Conservation (phyloP, 2,329 filamentous ascomycete species). For the Didymella pinodella region DNA sequence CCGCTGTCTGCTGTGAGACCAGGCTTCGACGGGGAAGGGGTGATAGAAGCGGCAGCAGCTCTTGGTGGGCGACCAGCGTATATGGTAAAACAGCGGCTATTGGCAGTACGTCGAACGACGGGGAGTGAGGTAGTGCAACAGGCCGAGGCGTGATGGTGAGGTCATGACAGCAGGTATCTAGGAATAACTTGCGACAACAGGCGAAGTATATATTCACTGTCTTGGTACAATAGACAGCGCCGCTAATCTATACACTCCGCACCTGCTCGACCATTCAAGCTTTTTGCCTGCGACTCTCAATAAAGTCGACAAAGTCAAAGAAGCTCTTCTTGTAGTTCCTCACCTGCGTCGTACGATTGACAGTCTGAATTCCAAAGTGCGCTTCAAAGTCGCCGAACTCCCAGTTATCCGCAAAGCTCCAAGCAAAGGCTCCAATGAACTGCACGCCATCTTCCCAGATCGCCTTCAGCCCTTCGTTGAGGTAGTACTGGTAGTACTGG, state of each 20-base stretch:
- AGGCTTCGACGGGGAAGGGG: neutral
- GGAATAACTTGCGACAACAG: neutral
- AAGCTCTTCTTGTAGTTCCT: conserved; percentile 65
- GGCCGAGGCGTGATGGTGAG: conserved; percentile 1
- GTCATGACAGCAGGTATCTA: neutral
- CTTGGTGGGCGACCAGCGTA: neutral
- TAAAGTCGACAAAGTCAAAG: conserved; percentile 65
- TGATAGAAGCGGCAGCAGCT: neutral
- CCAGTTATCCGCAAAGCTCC: conserved; percentile 63
- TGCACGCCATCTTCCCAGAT: conserved; percentile 65
- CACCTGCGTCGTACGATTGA: conserved; percentile 62
- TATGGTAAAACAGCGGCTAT: neutral
- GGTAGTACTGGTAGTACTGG: conserved; percentile 63
- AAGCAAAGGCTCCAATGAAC: conserved; percentile 63
- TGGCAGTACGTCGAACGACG: neutral
- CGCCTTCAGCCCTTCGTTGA: conserved; percentile 63
- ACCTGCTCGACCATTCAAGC: neutral
- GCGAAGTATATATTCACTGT: neutral
- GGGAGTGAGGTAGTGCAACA: neutral
- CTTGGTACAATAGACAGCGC: neutral
- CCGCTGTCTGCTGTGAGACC: neutral
- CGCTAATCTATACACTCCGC: neutral
- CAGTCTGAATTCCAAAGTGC: conserved; percentile 65
- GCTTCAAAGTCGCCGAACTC: conserved; percentile 62
- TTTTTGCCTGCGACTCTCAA: conserved; percentile 39